Percentiles rank a stretch among this genome's conserved stretches.
phyloP scores from a whole-genome alignment of 331 rosid species.

The Malus hybrid region DNA sequence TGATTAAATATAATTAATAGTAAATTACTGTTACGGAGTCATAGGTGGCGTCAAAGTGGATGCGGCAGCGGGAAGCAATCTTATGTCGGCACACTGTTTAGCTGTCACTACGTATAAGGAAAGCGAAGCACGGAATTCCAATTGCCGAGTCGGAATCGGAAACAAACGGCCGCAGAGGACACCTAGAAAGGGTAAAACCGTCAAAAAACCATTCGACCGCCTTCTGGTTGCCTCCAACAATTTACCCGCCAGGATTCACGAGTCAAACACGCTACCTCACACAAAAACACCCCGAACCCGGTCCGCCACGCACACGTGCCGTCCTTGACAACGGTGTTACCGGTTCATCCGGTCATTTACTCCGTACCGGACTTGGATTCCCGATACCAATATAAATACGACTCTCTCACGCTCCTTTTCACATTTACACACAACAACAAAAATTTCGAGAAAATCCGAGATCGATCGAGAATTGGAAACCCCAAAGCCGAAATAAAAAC shows the following conservation, averaged over 20 bases:
- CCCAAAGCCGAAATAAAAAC: background rate
- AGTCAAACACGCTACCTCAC: background rate
- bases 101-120: background rate
- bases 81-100: background rate
- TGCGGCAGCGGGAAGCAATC: background rate
- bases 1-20: too few relatives aligned
- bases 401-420: too few relatives aligned
- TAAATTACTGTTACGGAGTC: background rate
- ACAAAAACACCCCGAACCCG: background rate
- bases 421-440: too few relatives aligned
- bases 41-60: background rate
- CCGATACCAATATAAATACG: too few relatives aligned
- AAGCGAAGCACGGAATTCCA: background rate
- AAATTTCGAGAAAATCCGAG: too few relatives aligned
- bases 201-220: background rate
- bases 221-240: background rate
- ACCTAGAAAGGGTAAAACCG: background rate
- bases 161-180: background rate
- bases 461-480: background rate
- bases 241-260: background rate
- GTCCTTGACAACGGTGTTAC: background rate
- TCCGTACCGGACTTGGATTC: background rate
- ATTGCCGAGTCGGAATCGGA: background rate
- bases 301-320: background rate
- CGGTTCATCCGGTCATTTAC: background rate